These are phyloP conservation scores for Ogataea corticis DNA, from an alignment of 805 yeast genomes.

Conservation along the genomic window DNA sequence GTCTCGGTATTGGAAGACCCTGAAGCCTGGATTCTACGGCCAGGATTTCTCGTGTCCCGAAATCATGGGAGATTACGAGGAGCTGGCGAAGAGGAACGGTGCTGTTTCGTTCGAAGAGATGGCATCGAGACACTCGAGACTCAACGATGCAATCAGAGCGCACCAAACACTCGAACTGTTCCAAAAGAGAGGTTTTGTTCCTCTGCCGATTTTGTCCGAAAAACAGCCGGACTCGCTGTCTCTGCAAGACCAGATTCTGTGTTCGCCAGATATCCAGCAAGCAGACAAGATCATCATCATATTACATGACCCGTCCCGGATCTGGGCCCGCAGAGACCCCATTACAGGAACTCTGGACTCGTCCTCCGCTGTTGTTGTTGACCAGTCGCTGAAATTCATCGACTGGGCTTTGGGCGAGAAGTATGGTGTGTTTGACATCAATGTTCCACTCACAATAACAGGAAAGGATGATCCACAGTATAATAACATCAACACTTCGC, in stretches of 20 bases:
- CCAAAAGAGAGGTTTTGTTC: constrained; percentile 56
- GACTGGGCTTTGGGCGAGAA: constrained; percentile 61
- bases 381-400: constrained; percentile 68
- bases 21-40: constrained; percentile 63
- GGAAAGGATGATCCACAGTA: constrained; percentile 51
- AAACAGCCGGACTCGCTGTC: constrained; percentile 46
- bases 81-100: constrained; percentile 40
- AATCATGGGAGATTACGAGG: constrained; percentile 34
- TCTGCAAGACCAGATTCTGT: constrained; percentile 63
- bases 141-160: constrained; percentile 75
- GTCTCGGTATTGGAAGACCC: constrained; percentile 82
- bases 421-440: constrained; percentile 82
- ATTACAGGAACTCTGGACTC: constrained; percentile 76
- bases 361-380: constrained; percentile 70
- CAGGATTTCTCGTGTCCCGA: constrained; percentile 33
- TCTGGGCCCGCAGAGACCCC: constrained; percentile 87
- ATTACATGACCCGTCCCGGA: constrained; percentile 88
- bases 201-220: constrained; percentile 60
- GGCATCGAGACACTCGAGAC: constrained; percentile 44
- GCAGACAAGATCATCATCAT: constrained; percentile 65
- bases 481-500: constrained; percentile 66
- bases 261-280: constrained; percentile 69
- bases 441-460: constrained; percentile 62
- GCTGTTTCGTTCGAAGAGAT: constrained; percentile 38
- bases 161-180: constrained; percentile 63